Evolutionary conservation across 495 filamentous ascomycete species (phyloP).

Genomic region (Hypoxylon lienhwacheense): DNA sequence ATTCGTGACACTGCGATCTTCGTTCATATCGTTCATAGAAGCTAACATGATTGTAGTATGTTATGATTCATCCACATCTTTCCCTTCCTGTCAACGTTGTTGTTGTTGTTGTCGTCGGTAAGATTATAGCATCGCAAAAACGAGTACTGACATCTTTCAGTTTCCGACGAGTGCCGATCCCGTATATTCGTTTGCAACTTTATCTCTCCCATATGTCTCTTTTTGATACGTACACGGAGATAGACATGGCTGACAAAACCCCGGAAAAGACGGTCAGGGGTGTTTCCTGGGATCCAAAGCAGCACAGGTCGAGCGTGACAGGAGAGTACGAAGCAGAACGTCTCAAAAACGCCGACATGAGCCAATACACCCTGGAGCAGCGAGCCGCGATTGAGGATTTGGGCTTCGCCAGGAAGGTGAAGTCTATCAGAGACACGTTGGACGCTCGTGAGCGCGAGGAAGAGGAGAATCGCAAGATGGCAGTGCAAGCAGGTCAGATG

Average conservation of each 20-base stretch:
- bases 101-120: neutral
- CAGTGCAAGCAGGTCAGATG: slow-evolving; percentile 51
- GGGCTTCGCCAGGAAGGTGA: slow-evolving; percentile 29
- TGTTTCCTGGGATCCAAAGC: slow-evolving; percentile 33
- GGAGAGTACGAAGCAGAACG: slow-evolving; percentile 6
- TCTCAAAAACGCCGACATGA: slow-evolving; percentile 8
- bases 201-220: slow-evolving; percentile 16
- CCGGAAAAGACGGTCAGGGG: slow-evolving; percentile 5
- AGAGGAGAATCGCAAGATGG: slow-evolving; percentile 48
- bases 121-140: neutral
- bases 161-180: slow-evolving; percentile 23
- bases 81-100: neutral
- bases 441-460: slow-evolving; percentile 42
- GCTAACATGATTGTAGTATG: slow-evolving; percentile 24
- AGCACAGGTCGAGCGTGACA: slow-evolving; percentile 4
- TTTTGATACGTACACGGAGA: slow-evolving; percentile 37
- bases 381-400: slow-evolving; percentile 39
- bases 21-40: neutral
- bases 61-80: neutral
- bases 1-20: neutral
- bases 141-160: slow-evolving; percentile 9
- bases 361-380: neutral
- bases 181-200: slow-evolving; percentile 2
- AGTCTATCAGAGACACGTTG: slow-evolving; percentile 19
- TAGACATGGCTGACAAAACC: slow-evolving; percentile 31